Evolutionary conservation across 1,139 yeast genomes (phyloP).

Genomic region (Saccharomycopsis hybrid): DNA sequence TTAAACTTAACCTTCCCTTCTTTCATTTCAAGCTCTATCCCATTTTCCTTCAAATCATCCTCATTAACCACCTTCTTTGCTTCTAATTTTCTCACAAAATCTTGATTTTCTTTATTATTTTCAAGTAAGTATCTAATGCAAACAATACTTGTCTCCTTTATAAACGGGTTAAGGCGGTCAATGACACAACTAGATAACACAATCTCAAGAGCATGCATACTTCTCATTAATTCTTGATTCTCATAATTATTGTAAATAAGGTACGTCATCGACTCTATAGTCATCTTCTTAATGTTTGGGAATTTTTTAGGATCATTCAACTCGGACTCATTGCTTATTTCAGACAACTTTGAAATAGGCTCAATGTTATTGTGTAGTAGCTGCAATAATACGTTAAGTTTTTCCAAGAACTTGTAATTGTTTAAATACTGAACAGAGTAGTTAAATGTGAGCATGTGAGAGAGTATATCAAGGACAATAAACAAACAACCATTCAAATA

Average conservation of each 20-base stretch:
- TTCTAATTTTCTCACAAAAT: conserved; percentile 59
- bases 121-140: conserved; percentile 66
- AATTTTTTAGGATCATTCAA: conserved; percentile 34
- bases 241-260: conserved; percentile 44
- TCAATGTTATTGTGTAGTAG: conserved; percentile 44
- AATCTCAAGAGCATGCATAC: conserved; percentile 60
- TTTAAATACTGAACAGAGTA: conserved; percentile 46
- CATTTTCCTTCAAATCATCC: conserved; percentile 46
- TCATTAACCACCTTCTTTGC: conserved; percentile 48
- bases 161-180: conserved; percentile 82
- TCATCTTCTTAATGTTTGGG: conserved; percentile 54
- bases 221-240: conserved; percentile 64
- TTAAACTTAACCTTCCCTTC: conserved; percentile 47
- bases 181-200: conserved; percentile 77
- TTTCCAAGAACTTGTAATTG: conserved; percentile 43
- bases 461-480: conserved; percentile 42
- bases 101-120: conserved; percentile 62
- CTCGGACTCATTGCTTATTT: conserved; percentile 19
- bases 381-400: conserved; percentile 40
- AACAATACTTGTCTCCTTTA: conserved; percentile 77
- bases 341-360: conserved; percentile 21
- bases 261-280: conserved; percentile 55
- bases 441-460: conserved; percentile 46
- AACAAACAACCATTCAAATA: conserved; percentile 28
- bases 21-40: conserved; percentile 50